Evolutionary conservation across 2,329 filamentous ascomycete genomes (phyloP).

Genomic region (Alternaria tenuissima): DNA sequence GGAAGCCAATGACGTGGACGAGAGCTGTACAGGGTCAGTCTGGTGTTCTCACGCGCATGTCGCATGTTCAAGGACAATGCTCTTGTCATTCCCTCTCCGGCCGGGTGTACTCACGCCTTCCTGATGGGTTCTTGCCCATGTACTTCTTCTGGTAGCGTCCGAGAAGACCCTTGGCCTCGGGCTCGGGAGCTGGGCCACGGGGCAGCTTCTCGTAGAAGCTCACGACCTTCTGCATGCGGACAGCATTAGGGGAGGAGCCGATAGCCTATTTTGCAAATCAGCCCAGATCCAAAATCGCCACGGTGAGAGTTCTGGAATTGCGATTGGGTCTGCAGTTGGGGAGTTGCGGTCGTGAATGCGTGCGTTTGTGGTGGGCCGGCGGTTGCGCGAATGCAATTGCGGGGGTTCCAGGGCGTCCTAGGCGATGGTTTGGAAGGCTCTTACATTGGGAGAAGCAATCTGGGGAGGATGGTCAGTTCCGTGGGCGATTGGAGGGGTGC

Average conservation of each 20-base stretch:
- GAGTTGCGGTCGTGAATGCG: conserved; percentile 15
- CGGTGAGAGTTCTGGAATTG: not conserved
- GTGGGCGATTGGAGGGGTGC: conserved; percentile 16
- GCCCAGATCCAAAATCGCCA: conserved; percentile 11
- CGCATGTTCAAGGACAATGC: not conserved
- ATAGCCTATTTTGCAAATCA: conserved; percentile 72
- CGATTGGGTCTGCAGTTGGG: not conserved
- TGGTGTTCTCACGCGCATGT: conserved; percentile 3
- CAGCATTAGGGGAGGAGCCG: conserved; percentile 91
- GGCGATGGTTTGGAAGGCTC: conserved; percentile 47
- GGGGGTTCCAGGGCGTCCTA: conserved; percentile 20
- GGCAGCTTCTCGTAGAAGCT: conserved; percentile 99
- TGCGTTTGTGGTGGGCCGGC: conserved; percentile 29
- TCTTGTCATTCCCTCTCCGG: conserved; percentile 31
- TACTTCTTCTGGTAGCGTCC: conserved; percentile 86
- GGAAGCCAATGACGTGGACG: conserved; percentile 80
- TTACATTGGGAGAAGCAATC: conserved; percentile 86
- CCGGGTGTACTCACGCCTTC: conserved; percentile 73
- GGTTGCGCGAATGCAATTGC: conserved; percentile 10
- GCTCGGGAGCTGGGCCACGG: conserved; percentile 85
- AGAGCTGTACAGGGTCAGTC: conserved; percentile 69
- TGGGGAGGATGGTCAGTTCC: conserved; percentile 56
- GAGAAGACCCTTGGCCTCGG: conserved; percentile 81
- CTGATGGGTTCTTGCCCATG: conserved; percentile 93
- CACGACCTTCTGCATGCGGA: conserved; percentile 97